phyloP scores from a whole-genome alignment of 768 basidiomycete species.

The Collybiopsis confluens region DNA sequence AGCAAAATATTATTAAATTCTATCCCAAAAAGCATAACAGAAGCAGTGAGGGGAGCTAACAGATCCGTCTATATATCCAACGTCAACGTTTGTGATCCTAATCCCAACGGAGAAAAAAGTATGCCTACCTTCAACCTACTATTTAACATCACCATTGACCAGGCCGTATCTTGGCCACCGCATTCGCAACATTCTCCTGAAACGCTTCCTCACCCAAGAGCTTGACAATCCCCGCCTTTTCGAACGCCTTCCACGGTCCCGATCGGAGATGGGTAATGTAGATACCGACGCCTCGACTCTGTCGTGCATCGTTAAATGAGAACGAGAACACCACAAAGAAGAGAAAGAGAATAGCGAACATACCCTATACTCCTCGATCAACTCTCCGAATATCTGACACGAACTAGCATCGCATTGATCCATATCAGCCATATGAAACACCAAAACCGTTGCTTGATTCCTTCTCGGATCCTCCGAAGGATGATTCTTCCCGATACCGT shows the following conservation, averaged over 20 bases:
- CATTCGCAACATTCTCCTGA: constrained; percentile 46
- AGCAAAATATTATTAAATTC: too few species aligned
- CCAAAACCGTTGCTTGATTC: constrained; percentile 68
- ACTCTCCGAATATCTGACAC: constrained; percentile 77
- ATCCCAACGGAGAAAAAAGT: too few species aligned
- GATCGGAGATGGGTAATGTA: constrained; percentile 48
- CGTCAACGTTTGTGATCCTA: too few species aligned
- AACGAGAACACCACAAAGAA: background rate
- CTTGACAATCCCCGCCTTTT: constrained; percentile 47
- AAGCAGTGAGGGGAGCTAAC: too few species aligned
- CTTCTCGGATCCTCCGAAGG: constrained; percentile 85
- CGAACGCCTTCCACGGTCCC: constrained; percentile 35
- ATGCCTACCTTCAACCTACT: too few species aligned
- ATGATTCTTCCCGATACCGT: constrained; percentile 75
- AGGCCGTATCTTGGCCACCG: constrained; percentile 26
- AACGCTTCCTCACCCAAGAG: constrained; percentile 46
- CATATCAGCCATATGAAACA: constrained; percentile 93
- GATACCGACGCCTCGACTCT: constrained; percentile 47
- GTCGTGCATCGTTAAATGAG: constrained; percentile 1
- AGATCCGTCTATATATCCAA: too few species aligned
- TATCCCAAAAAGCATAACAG: too few species aligned
- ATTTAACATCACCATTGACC: background rate
- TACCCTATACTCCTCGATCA: constrained; percentile 76
- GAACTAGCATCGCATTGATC: constrained; percentile 89
- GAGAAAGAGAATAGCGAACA: constrained; percentile 8